Base-by-base conservation (phyloP, 2,329 filamentous ascomycete genomes). In the Cryphonectria nitschkei region DNA sequence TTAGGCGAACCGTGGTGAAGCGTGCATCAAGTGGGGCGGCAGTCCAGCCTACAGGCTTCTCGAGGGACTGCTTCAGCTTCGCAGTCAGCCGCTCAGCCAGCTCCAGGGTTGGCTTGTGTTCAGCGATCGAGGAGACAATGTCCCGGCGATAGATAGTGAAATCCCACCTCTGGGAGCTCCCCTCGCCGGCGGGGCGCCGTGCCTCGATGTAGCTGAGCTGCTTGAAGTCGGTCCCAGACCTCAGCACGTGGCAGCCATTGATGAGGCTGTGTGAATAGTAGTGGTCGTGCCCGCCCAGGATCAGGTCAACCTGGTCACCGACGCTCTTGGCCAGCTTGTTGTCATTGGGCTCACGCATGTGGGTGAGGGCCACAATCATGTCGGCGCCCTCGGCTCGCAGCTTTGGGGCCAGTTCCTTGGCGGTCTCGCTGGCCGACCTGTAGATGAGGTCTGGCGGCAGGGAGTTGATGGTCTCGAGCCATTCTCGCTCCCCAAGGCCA, bases 141-240 rank as follows among this genome's bases (percentile, higher is more conserved):
- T 97, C 93, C 43, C 92, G 86, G 34, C 93, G 87, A 74, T 86
- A 85, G 73, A 97, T 95, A 73, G 91, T 88, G 75, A 97, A 91
- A 74, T 95, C 89, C 94, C 94, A 97, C 26, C 86, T 86, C 22
- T 76, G 77, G 26, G 77, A 76, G 76, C 83, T 75, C 2, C 80
- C 83, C 41, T 81, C 79, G 0, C 78, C 70, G 73, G 86, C 89
- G 0, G 37, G 37, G 32, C 88, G 85, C 75, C 93, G 88, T 1
- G 89, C 92, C 79, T 97, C 93, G 67, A 98, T 87, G 77, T 97
- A 97, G 78, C 93, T 96, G 46, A 97, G 84, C 78, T 98, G 93
- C 81, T 96, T 97, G 82, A 97, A 98, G 79, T 98, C 95, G 26
- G 91, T 93, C 0, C 95, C 94, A 0, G 93, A 97, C 1, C 95